Percentiles rank a stretch among this genome's conserved stretches.
phyloP scores from a whole-genome alignment of 2,329 filamentous ascomycete species.

The Rhynchosporium graminicola region DNA sequence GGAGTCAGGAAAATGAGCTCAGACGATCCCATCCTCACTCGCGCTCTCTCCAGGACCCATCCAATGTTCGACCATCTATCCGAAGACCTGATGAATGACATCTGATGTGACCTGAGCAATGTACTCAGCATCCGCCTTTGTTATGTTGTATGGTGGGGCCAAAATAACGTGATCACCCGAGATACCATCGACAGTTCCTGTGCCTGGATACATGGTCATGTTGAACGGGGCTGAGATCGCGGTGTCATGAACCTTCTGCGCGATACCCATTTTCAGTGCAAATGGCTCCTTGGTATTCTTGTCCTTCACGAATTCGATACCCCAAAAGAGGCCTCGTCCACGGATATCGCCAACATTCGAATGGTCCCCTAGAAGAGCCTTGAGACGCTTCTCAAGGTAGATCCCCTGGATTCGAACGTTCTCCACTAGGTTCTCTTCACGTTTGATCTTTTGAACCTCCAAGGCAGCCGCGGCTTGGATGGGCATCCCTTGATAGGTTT shows the following conservation, averaged over 20 bases:
- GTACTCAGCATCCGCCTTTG: slow-evolving; percentile 51
- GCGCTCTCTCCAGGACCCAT: too few relatives aligned
- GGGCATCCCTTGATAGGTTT: slow-evolving; percentile 63
- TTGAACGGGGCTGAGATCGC: slow-evolving; percentile 44
- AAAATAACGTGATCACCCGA: slow-evolving; percentile 63
- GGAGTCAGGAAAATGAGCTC: too few relatives aligned
- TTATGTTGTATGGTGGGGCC: slow-evolving; percentile 61
- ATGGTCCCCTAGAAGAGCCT: slow-evolving; percentile 46
- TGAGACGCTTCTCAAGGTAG: slow-evolving; percentile 48
- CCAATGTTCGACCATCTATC: slow-evolving; percentile 7
- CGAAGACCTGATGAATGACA: slow-evolving; percentile 34
- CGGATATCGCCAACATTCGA: slow-evolving; percentile 61
- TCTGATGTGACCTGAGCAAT: slow-evolving; percentile 49
- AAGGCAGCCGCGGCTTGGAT: slow-evolving; percentile 61
- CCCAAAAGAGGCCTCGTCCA: slow-evolving; percentile 60
- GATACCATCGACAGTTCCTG: slow-evolving; percentile 56
- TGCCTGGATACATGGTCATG: slow-evolving; percentile 61
- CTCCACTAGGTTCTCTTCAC: slow-evolving; percentile 56
- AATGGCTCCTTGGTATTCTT: slow-evolving; percentile 53
- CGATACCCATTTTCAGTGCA: slow-evolving; percentile 45
- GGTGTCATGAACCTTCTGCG: slow-evolving; percentile 52
- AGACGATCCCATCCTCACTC: too few relatives aligned
- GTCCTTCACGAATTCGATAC: slow-evolving; percentile 55
- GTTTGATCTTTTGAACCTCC: slow-evolving; percentile 61
- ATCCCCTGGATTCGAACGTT: slow-evolving; percentile 59